Evolutionary conservation across 108 stramenopile species (phyloP).

Genomic region (Cyclotella sp.): DNA sequence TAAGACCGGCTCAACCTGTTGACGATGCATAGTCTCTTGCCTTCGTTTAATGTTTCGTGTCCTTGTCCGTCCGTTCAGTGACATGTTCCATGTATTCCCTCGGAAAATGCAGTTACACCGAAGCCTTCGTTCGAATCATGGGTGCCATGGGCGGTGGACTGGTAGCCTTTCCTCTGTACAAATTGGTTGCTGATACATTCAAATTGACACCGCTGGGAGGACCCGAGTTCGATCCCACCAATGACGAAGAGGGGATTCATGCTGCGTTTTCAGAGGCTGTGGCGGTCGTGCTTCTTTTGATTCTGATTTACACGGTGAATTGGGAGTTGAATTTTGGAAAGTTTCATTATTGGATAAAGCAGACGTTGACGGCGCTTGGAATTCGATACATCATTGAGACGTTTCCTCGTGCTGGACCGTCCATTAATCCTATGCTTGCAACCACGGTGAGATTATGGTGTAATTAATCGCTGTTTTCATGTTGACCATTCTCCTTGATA

Average conservation of each 20-base stretch:
- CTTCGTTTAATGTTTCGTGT: too few species aligned
- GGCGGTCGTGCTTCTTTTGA: slow-evolving; percentile 75
- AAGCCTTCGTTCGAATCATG: slow-evolving; percentile 75
- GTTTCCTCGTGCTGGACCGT: slow-evolving; percentile 86
- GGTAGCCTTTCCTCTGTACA: slow-evolving; percentile 83
- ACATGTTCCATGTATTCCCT: slow-evolving; percentile 78
- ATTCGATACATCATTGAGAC: slow-evolving; percentile 87
- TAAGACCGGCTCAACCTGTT: too few species aligned
- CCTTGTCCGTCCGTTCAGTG: slow-evolving; percentile 19
- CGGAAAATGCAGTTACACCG: slow-evolving; percentile 81
- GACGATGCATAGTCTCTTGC: too few species aligned
- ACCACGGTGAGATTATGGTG: slow-evolving; percentile 41
- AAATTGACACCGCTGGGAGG: slow-evolving; percentile 79
- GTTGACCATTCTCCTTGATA: not conserved
- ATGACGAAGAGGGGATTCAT: slow-evolving; percentile 62
- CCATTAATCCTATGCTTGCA: slow-evolving; percentile 92
- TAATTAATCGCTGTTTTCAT: not conserved
- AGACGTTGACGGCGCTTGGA: slow-evolving; percentile 80
- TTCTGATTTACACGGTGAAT: slow-evolving; percentile 79
- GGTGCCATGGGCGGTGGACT: slow-evolving; percentile 87
- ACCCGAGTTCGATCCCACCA: slow-evolving; percentile 72
- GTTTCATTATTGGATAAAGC: slow-evolving; percentile 90
- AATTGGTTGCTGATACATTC: slow-evolving; percentile 61
- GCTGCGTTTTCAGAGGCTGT: slow-evolving; percentile 76
- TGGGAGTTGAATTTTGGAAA: slow-evolving; percentile 89